A percentile compares a stretch with the other conserved stretches of the same genome.
phyloP scores from a whole-genome alignment of 345 rosid species.

The Salix exigua region DNA sequence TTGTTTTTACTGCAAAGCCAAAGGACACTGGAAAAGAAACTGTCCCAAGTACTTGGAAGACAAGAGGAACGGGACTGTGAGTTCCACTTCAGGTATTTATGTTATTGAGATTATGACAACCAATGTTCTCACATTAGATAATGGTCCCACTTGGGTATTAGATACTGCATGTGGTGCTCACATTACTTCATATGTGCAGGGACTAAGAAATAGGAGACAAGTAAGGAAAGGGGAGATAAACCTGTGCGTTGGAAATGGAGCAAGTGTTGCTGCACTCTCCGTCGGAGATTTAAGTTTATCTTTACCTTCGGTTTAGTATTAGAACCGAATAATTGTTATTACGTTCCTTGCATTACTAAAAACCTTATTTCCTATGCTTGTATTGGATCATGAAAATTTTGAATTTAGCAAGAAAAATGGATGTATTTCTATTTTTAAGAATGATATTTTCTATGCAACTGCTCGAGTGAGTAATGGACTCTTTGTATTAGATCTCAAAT shows the following conservation, averaged over 20 bases:
- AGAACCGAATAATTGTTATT: not conserved
- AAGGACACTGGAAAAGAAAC: not conserved
- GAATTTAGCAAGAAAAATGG: not conserved
- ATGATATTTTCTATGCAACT: not conserved
- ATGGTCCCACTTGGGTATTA: not conserved
- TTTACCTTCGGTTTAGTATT: not conserved
- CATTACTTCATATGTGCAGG: not conserved
- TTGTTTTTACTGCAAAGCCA: too few species aligned
- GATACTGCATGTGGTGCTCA: not conserved
- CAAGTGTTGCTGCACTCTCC: not conserved
- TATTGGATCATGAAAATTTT: not conserved
- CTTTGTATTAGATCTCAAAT: not conserved
- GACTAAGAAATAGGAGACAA: not conserved
- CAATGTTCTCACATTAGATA: not conserved
- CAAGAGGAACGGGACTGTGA: not conserved
- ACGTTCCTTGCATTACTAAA: not conserved
- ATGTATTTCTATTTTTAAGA: not conserved
- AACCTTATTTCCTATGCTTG: not conserved
- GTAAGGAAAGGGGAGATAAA: not conserved
- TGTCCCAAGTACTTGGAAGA: not conserved
- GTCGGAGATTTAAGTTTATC: not conserved
- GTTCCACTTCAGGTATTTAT: not conserved
- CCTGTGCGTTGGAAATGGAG: not conserved
- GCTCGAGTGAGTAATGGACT: not conserved
- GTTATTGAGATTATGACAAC: not conserved